Conservation (phyloP, 2,329 filamentous ascomycete genomes). For the Colletotrichum sojae region DNA sequence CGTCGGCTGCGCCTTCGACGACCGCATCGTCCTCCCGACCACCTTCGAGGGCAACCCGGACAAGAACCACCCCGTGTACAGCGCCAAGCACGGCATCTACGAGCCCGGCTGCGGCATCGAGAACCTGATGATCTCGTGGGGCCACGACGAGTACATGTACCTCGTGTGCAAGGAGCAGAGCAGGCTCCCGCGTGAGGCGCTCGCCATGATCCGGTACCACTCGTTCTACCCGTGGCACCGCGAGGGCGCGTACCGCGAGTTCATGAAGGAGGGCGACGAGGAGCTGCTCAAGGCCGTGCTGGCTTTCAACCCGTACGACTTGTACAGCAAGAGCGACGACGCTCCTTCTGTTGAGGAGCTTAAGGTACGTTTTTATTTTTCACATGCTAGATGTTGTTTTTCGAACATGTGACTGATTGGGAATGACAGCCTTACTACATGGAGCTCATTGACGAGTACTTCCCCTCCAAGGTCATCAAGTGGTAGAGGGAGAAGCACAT, state of each 20-base stretch:
- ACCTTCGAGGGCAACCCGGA: constrained; percentile 87
- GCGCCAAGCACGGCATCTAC: constrained; percentile 86
- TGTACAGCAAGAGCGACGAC: constrained; percentile 92
- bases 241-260: constrained; percentile 82
- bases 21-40: constrained; percentile 84
- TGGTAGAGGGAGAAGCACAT: constrained; percentile 48
- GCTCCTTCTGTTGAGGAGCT: constrained; percentile 82
- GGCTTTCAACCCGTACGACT: constrained; percentile 91
- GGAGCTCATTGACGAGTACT: constrained; percentile 60
- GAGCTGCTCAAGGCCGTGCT: constrained; percentile 85
- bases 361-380: constrained; percentile 61
- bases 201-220: constrained; percentile 95
- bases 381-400: background rate
- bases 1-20: constrained; percentile 81
- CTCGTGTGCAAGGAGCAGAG: constrained; percentile 88
- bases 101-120: constrained; percentile 83
- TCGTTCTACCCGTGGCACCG: constrained; percentile 94
- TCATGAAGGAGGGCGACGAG: constrained; percentile 88
- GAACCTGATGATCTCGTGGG: constrained; percentile 92
- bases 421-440: constrained; percentile 54
- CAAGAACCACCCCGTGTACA: constrained; percentile 77
- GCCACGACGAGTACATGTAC: constrained; percentile 91
- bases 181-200: constrained; percentile 82
- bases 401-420: background rate
- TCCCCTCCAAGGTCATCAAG: constrained; percentile 55